Evolutionary conservation across 1,284 basidiomycete species (phyloP), one percentile per base, ranked within the genome.

Genomic region (Rhodotorula sp.): DNA sequence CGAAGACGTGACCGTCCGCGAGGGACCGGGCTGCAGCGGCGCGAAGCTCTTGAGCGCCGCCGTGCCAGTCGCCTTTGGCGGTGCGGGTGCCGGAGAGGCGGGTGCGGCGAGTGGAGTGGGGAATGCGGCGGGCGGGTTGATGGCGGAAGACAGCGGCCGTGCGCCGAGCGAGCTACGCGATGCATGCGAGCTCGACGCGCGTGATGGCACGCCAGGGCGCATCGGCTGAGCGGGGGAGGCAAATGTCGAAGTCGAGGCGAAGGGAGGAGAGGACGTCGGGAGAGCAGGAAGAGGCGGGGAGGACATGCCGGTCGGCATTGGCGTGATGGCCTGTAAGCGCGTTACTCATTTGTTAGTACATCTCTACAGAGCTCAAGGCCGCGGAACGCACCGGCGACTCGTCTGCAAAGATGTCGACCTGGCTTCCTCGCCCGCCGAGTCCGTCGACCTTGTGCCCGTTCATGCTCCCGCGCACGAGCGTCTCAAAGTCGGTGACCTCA

Each of bases 231-330:
- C 21, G 50, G 55, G n/a, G 7, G 66, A 16, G 44, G 44, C 10
- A 45, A 77, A 76, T 21, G 76, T 69, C n/a, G 78, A 65, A 34
- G 78, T 78, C 66, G 81, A 53, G 19, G 56, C 21, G 56, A 67
- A 59, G 25, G 67, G 65, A 34, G 76, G 68, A 3, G 80, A 14
- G 84, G 83, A 42, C 85, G 90, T 14, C 87, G 89, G 91, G 89
- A 92, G 3, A 88, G 70, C 56, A 3, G 64, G 71, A 1, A 63
- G 58, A 8, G 60, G 60, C 2, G 71, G 71, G 0, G 71, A 61
- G 1, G 64, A 60, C 59, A 72, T 54, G 5, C 68, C 68, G 2
- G 68, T 70, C 19, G 62, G 62, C 10, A 46, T 58, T 2, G 68
- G 66, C 4, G 73, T 72, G 46, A 67, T 42, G 19, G 72, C 66